Evolutionary conservation across 805 yeast genomes (phyloP).

Genomic region (Huiozyma naganishii): DNA sequence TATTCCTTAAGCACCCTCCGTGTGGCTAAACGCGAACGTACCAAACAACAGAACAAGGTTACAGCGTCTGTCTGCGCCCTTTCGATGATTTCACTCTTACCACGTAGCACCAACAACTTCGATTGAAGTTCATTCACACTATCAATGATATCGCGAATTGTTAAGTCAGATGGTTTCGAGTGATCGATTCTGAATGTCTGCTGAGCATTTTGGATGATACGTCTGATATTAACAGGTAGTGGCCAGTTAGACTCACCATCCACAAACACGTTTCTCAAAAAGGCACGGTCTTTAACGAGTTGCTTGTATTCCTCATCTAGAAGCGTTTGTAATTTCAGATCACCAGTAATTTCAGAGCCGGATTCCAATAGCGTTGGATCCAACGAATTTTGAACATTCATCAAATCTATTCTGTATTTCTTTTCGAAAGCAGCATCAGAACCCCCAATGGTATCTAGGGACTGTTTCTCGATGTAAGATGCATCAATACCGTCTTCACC

Average conservation of each 20-base stretch:
- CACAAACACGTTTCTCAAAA: constrained; percentile 74
- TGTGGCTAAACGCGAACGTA: constrained; percentile 84
- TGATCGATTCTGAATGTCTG: constrained; percentile 93
- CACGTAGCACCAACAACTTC: constrained; percentile 70
- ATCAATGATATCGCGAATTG: constrained; percentile 65
- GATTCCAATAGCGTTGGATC: constrained; percentile 72
- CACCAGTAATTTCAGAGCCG: constrained; percentile 86
- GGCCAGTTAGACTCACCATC: constrained; percentile 98
- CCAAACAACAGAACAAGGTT: constrained; percentile 75
- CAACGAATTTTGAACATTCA: constrained; percentile 54
- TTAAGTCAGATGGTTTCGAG: constrained; percentile 79
- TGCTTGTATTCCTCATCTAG: constrained; percentile 81
- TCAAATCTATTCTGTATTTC: constrained; percentile 77
- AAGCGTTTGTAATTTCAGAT: constrained; percentile 65
- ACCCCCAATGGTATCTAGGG: constrained; percentile 92
- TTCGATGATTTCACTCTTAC: constrained; percentile 54
- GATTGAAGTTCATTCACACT: constrained; percentile 61
- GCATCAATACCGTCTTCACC: constrained; percentile 99
- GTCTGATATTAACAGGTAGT: constrained; percentile 90
- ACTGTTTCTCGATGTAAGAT: constrained; percentile 92
- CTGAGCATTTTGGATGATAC: constrained; percentile 94
- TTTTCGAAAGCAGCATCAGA: constrained; percentile 73
- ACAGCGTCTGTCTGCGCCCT: constrained; percentile 95
- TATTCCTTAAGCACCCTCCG: constrained; percentile 89
- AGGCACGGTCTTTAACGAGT: constrained; percentile 62